A percentile compares a stretch with the other conserved stretches of the same genome.
These are phyloP conservation scores for Neurospora sublineolata DNA, from an alignment of 495 filamentous ascomycete species.

Conservation along the genomic window DNA sequence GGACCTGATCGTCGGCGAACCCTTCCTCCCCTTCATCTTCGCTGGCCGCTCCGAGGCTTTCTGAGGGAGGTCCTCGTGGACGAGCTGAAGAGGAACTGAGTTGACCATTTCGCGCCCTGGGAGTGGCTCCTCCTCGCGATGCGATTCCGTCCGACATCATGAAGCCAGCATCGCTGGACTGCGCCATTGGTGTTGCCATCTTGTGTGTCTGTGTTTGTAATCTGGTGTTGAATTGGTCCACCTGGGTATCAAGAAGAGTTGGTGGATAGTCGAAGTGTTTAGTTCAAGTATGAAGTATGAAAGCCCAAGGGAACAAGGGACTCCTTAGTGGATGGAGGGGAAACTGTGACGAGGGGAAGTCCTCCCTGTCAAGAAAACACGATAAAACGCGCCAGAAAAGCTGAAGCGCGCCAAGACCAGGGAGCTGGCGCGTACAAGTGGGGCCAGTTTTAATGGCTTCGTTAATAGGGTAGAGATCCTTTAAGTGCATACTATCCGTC, in stretches of 20 bases:
- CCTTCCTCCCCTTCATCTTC: constrained; percentile 46
- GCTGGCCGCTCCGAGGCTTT: constrained; percentile 50
- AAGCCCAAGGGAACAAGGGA: neutral
- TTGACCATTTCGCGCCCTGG: constrained; percentile 20
- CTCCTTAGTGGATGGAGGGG: neutral
- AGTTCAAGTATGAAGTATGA: neutral
- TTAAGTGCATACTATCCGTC: fast-evolving
- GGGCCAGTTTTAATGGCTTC: constrained; percentile 13
- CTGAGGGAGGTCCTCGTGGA: constrained; percentile 53
- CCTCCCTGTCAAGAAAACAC: constrained; percentile 20
- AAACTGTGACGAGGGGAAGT: neutral
- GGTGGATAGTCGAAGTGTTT: neutral
- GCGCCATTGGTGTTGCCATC: constrained; percentile 26
- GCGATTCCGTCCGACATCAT: constrained; percentile 31
- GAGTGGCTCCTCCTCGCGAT: constrained; percentile 20
- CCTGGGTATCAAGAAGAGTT: neutral
- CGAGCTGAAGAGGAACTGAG: constrained; percentile 44
- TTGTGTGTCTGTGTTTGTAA: constrained; percentile 5
- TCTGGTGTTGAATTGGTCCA: neutral
- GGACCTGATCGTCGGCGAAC: constrained; percentile 47
- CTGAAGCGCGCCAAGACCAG: constrained; percentile 4
- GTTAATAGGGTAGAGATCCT: neutral
- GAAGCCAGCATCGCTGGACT: constrained; percentile 34
- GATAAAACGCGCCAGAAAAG: constrained; percentile 21
- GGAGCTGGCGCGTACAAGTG: constrained; percentile 8